Conservation (phyloP, 2,329 filamentous ascomycete genomes). For the Pseudogymnoascus sp. region DNA sequence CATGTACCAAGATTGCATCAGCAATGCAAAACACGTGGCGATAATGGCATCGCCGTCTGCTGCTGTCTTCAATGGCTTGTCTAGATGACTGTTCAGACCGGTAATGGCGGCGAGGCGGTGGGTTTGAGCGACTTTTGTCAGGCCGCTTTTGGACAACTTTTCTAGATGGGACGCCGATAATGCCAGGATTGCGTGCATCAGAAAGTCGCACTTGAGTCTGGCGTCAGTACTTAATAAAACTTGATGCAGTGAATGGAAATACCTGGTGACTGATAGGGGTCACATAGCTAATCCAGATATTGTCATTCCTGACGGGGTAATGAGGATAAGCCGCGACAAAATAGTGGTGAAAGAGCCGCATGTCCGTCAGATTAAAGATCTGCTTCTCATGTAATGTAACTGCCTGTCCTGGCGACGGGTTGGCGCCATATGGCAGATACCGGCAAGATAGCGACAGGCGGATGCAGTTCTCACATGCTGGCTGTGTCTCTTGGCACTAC, state of each 20-base stretch:
- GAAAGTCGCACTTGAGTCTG: conserved; percentile 12
- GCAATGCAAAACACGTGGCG: conserved; percentile 48
- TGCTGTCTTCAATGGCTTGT: neutral
- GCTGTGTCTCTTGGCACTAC: neutral
- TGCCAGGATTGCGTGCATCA: conserved; percentile 17
- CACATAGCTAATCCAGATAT: conserved; percentile 60
- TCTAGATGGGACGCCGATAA: conserved; percentile 16
- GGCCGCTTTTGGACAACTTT: conserved; percentile 1
- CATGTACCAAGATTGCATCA: conserved; percentile 50
- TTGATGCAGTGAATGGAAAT: conserved; percentile 22
- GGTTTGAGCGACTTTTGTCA: conserved; percentile 11
- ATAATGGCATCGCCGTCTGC: conserved; percentile 14
- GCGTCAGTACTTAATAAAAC: neutral
- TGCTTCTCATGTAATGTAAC: neutral
- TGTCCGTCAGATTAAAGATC: conserved; percentile 54
- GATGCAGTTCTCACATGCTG: conserved; percentile 6
- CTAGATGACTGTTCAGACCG: conserved; percentile 15
- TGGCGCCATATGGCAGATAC: neutral
- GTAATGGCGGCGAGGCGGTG: conserved; percentile 15
- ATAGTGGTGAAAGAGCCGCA: conserved; percentile 64
- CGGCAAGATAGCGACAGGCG: neutral
- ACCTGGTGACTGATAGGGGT: conserved; percentile 61
- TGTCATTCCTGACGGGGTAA: conserved; percentile 57
- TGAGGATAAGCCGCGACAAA: conserved; percentile 54
- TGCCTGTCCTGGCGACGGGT: neutral